Evolutionary conservation across 139 green algal genomes (phyloP).

Genomic region (Chlamydomonas sp.): DNA sequence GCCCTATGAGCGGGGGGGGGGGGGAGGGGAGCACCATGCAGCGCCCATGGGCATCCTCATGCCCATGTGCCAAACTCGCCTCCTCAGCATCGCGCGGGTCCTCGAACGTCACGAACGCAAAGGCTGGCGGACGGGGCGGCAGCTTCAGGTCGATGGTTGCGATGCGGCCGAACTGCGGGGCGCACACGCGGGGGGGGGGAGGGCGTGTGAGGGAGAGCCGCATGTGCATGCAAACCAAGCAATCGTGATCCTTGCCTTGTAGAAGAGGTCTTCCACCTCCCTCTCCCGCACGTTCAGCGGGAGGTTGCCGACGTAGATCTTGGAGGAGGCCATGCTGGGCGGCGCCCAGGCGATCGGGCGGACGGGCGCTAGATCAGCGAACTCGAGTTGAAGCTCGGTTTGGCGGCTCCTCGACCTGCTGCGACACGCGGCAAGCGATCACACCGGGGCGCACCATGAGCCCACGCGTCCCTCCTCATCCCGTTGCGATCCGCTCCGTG

Average conservation of each 20-base stretch:
- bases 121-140: conserved; percentile 68
- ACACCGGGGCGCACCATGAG: too few relatives aligned
- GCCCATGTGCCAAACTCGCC: conserved; percentile 11
- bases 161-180: conserved; percentile 69
- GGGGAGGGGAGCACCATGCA: too few relatives aligned
- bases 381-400: too few relatives aligned
- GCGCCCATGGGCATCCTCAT: neutral
- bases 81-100: conserved; percentile 38
- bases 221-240: too few relatives aligned
- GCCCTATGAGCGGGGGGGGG: conserved; percentile 17
- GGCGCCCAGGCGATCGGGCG: too few relatives aligned
- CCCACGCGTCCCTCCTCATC: too few relatives aligned
- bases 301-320: conserved; percentile 78
- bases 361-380: too few relatives aligned
- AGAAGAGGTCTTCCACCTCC: conserved; percentile 82
- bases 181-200: neutral
- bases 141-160: conserved; percentile 78
- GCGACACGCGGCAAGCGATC: too few relatives aligned
- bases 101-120: conserved; percentile 84
- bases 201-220: too few relatives aligned
- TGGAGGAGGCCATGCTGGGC: too few relatives aligned
- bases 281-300: conserved; percentile 76
- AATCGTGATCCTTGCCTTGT: conserved; percentile 63
- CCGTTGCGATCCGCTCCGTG: too few relatives aligned
- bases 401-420: too few relatives aligned